phyloP scores from a whole-genome alignment of 208 protist species.

The Trypanosoma boissoni region DNA sequence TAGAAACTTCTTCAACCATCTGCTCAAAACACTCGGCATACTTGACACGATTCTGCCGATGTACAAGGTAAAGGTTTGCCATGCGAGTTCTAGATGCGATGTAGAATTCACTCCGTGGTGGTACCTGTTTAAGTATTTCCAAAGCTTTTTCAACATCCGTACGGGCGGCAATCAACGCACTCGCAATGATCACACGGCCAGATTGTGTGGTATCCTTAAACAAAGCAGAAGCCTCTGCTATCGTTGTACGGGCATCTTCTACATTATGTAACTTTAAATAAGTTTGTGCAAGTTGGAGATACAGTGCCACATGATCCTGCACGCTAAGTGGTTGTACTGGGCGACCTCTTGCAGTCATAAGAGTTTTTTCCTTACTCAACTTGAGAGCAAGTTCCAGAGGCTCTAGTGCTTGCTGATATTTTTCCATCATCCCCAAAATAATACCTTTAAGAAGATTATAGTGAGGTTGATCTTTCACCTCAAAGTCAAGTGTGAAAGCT shows the following conservation, averaged over 20 bases:
- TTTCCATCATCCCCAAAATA: slow-evolving; percentile 62
- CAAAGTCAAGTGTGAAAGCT: slow-evolving; percentile 92
- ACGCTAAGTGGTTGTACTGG: slow-evolving; percentile 67
- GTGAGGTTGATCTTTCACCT: slow-evolving; percentile 86
- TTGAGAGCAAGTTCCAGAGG: slow-evolving; percentile 48
- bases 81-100: slow-evolving; percentile 82
- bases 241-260: slow-evolving; percentile 64
- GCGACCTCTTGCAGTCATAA: slow-evolving; percentile 34
- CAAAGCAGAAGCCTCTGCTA: slow-evolving; percentile 51
- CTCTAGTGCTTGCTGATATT: slow-evolving; percentile 68
- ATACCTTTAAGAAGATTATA: slow-evolving; percentile 92
- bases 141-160: slow-evolving; percentile 84
- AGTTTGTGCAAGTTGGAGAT: slow-evolving; percentile 82
- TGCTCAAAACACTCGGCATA: slow-evolving; percentile 91
- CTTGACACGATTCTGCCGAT: slow-evolving; percentile 68
- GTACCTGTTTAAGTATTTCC: slow-evolving; percentile 74
- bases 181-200: slow-evolving; percentile 76
- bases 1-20: slow-evolving; percentile 75
- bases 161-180: slow-evolving; percentile 81
- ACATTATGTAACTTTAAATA: slow-evolving; percentile 73
- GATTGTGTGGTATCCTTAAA: slow-evolving; percentile 72
- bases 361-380: slow-evolving; percentile 24
- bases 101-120: slow-evolving; percentile 66
- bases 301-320: slow-evolving; percentile 83
- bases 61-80: slow-evolving; percentile 86